phyloP scores from a whole-genome alignment of 2,329 filamentous ascomycete genomes.

The Colletotrichum godetiae region DNA sequence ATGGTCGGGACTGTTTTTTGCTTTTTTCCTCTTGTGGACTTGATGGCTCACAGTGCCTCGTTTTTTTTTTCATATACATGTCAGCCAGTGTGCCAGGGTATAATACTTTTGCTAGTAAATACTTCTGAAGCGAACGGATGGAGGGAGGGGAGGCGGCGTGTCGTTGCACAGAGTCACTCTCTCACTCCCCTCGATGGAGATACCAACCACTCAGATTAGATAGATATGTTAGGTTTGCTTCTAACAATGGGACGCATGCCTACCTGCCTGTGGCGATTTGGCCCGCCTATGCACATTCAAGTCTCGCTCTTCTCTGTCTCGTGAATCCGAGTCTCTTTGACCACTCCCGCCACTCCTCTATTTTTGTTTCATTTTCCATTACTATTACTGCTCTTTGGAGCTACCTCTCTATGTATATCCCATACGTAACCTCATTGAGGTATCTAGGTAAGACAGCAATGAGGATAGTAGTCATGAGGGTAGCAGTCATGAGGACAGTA shows the following conservation, averaged over 20 bases:
- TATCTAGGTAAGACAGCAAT: too few relatives aligned
- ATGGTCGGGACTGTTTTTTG: neutral
- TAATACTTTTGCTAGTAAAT: slow-evolving; percentile 11
- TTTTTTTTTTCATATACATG: neutral
- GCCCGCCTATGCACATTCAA: slow-evolving; percentile 1
- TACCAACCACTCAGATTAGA: slow-evolving; percentile 25
- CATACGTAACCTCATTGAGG: too few relatives aligned
- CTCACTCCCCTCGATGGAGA: slow-evolving; percentile 4
- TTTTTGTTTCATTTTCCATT: too few relatives aligned
- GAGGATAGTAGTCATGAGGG: too few relatives aligned
- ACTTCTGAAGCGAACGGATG: slow-evolving; percentile 2
- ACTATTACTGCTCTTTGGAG: too few relatives aligned
- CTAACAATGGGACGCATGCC: neutral
- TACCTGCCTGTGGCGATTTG: slow-evolving; percentile 6
- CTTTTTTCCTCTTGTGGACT: neutral
- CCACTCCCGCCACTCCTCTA: too few relatives aligned
- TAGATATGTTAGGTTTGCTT: slow-evolving; percentile 9
- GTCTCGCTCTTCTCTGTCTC: neutral
- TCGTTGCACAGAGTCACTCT: neutral
- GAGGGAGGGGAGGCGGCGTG: neutral
- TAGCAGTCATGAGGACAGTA: too few relatives aligned
- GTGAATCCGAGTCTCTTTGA: too few relatives aligned
- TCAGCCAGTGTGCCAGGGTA: slow-evolving; percentile 10
- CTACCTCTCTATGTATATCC: neutral
- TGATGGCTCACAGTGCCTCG: neutral